A percentile compares a stretch with the other conserved stretches of the same genome.
Conservation (phyloP, 2,329 filamentous ascomycete genomes). For the Fusarium drepaniforme region DNA sequence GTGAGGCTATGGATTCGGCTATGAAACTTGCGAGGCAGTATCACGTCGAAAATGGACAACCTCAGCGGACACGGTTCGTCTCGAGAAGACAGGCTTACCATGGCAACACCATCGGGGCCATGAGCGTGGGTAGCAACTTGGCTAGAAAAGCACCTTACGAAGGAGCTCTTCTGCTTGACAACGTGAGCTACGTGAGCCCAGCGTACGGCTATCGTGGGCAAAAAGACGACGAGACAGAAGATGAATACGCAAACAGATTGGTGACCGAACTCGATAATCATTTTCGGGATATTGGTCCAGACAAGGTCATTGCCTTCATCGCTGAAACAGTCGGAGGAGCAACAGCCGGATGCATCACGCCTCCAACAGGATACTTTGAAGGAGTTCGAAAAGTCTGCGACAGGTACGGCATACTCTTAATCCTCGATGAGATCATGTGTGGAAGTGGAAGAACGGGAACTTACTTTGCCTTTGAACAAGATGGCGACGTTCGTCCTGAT, state of each 20-base stretch:
- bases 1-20: conserved; percentile 60
- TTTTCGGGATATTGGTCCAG: conserved; percentile 72
- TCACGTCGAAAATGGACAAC: conserved; percentile 54
- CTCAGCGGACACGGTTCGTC: conserved; percentile 54
- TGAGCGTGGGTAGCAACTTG: conserved; percentile 73
- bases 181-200: conserved; percentile 72
- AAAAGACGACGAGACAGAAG: conserved; percentile 62
- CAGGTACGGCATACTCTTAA: conserved; percentile 78
- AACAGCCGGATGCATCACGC: conserved; percentile 73
- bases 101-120: conserved; percentile 69
- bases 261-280: conserved; percentile 75
- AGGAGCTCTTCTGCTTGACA: conserved; percentile 45
- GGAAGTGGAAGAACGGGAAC: conserved; percentile 71
- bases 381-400: conserved; percentile 78
- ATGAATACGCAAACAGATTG: conserved; percentile 70
- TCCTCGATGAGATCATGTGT: conserved; percentile 84
- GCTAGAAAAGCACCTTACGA: conserved; percentile 72
- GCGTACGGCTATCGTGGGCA: conserved; percentile 75
- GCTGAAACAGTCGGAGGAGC: conserved; percentile 81
- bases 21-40: conserved; percentile 64
- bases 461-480: conserved; percentile 72
- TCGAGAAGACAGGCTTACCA: conserved; percentile 59
- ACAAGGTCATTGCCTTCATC: conserved; percentile 78
- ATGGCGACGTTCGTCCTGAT: conserved; percentile 68
- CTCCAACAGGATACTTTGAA: conserved; percentile 75